Conservation (phyloP, 768 basidiomycete species). For the Lentinula aciculospora region DNA sequence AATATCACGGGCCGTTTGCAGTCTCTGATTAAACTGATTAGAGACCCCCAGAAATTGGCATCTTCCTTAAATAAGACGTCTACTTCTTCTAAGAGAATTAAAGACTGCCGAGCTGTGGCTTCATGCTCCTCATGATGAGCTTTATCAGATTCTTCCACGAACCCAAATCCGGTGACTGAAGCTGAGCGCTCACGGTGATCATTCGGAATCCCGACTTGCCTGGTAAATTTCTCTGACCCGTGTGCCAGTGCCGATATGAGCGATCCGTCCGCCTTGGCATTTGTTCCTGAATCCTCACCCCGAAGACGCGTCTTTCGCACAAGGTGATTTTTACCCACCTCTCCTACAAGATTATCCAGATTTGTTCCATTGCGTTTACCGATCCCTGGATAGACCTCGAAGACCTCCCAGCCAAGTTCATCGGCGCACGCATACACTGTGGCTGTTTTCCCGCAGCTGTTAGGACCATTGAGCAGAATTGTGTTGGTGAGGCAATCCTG, state of each 20-base stretch:
- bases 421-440: constrained; percentile 90
- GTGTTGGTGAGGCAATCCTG: constrained; percentile 68
- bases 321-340: constrained; percentile 90
- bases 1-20: constrained; percentile 87
- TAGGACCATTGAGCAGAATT: constrained; percentile 77
- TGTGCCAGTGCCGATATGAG: constrained; percentile 1
- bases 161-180: not conserved
- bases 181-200: constrained; percentile 1
- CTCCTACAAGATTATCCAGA: constrained; percentile 78
- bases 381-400: constrained; percentile 94
- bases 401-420: constrained; percentile 93
- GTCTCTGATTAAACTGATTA: constrained; percentile 74
- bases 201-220: not conserved
- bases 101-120: constrained; percentile 61
- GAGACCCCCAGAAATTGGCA: constrained; percentile 77
- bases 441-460: constrained; percentile 87
- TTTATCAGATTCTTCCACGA: not conserved
- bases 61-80: constrained; percentile 91
- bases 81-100: constrained; percentile 92
- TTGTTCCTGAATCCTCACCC: constrained; percentile 2
- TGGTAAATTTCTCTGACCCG: not conserved
- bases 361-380: constrained; percentile 82
- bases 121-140: not conserved
- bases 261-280: not conserved
- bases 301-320: constrained; percentile 35